Evolutionary conservation across 2,329 filamentous ascomycete species (phyloP), one percentile per base, ranked within the genome.

Genomic region (Curvularia verruculosa): DNA sequence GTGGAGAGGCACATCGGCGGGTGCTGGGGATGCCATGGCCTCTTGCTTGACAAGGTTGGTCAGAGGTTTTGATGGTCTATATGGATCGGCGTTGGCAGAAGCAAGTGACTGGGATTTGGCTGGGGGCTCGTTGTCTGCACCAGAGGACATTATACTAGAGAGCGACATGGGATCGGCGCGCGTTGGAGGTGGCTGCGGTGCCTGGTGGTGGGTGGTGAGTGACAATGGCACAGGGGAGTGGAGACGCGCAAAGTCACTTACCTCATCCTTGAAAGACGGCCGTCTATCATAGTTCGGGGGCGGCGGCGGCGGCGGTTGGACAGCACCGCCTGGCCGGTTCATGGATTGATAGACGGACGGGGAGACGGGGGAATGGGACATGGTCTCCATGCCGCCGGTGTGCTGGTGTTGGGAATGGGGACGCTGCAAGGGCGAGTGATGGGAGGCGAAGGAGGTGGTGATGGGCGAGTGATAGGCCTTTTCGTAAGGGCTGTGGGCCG

Each of bases 81-180:
- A 63, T 24, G 60, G 56, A 44, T 72, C 65, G n/a, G 65, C 12
- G 55, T 53, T 63, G 54, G 66, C 65, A 46, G 54, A 68, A 51
- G 60, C 72, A 59, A 54, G 74, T 40, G 78, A 80, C 41, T 79
- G 80, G 12, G 78, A 73, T 64, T 80, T 83, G 48, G 75, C 76
- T 15, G 85, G 82, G 51, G 89, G 87, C 47, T 92, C 88, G 54
- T 89, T 84, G 54, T 92, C 88, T 53, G 90, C 84, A 65, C 86
- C 92, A 3, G 92, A 94, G 15, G 92, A 94, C 41, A 98, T 87
- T 58, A 98, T 96, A 74, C 93, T 97, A 64, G 92, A 95, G 72
- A 98, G 95, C 5, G 93, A 95, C 93, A 97, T 97, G 51, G 93
- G 90, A 74, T 96, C 90, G 56, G 89, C 88, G 74, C 92, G 87